Evolutionary conservation across 2,329 filamentous ascomycete genomes (phyloP).

Genomic region (Alternaria postmessia): DNA sequence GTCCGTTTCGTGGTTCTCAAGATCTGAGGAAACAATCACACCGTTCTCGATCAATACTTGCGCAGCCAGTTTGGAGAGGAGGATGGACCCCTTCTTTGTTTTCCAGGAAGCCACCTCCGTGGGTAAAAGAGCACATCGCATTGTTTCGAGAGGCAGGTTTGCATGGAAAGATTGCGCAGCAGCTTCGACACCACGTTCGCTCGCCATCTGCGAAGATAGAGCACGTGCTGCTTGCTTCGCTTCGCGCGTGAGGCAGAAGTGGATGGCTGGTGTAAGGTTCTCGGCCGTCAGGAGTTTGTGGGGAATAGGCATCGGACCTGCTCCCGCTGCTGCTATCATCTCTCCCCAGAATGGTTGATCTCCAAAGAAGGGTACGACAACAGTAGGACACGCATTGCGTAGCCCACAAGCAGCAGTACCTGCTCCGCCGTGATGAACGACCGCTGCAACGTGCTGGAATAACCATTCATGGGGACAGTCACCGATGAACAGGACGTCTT

Average conservation of each 20-base stretch:
- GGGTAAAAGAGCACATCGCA: slow-evolving; percentile 32
- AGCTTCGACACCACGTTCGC: slow-evolving; percentile 32
- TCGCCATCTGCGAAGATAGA: slow-evolving; percentile 33
- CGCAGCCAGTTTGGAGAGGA: slow-evolving; percentile 35
- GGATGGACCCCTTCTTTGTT: slow-evolving; percentile 24
- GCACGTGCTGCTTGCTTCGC: slow-evolving; percentile 23
- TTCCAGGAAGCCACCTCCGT: slow-evolving; percentile 35
- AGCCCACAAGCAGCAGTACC: slow-evolving; percentile 87
- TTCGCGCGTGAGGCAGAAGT: slow-evolving; percentile 28
- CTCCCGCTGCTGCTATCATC: slow-evolving; percentile 42
- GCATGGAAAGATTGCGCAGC: slow-evolving; percentile 39
- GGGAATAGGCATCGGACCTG: slow-evolving; percentile 38
- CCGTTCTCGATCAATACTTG: slow-evolving; percentile 31
- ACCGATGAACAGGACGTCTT: slow-evolving; percentile 62
- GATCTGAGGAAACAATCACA: slow-evolving; percentile 23
- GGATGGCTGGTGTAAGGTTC: slow-evolving; percentile 36
- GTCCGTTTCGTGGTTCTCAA: slow-evolving; percentile 32
- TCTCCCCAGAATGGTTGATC: slow-evolving; percentile 48
- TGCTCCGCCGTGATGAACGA: slow-evolving; percentile 85
- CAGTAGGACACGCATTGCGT: slow-evolving; percentile 75
- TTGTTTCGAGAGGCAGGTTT: slow-evolving; percentile 35
- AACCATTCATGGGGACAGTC: slow-evolving; percentile 89
- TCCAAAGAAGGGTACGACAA: slow-evolving; percentile 78
- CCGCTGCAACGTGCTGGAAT: slow-evolving; percentile 77
- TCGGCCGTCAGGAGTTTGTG: slow-evolving; percentile 37